Conservation (phyloP, 108 stramenopile genomes). For the Fragilariopsis cylindrus region DNA sequence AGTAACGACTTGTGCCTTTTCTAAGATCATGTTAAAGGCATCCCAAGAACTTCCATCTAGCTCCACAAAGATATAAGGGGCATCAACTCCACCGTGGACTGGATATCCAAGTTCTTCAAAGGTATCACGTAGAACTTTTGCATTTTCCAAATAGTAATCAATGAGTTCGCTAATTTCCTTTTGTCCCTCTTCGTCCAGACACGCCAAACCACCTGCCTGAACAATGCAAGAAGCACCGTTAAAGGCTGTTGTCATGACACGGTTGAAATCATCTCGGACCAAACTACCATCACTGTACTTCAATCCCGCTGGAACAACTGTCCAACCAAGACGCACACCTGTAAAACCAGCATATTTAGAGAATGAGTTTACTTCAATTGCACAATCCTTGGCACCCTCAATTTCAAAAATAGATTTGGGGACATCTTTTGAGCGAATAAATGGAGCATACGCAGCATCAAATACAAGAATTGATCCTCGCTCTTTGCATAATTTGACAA, state of each 20-base stretch:
- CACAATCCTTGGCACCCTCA: constrained; percentile 91
- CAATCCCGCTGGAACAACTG: constrained; percentile 88
- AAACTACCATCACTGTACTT: constrained; percentile 87
- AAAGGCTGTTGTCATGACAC: constrained; percentile 97
- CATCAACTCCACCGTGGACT: constrained; percentile 92
- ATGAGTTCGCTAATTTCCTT: constrained; percentile 92
- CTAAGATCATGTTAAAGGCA: constrained; percentile 90
- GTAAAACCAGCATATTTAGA: constrained; percentile 96
- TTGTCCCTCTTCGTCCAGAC: constrained; percentile 92
- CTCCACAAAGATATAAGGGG: constrained; percentile 95
- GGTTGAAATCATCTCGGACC: constrained; percentile 93
- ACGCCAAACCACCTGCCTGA: constrained; percentile 92
- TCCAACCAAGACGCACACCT: constrained; percentile 97
- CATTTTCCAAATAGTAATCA: constrained; percentile 97
- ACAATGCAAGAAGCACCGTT: constrained; percentile 98
- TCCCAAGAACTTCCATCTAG: constrained; percentile 91
- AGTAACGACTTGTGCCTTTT: constrained; percentile 96
- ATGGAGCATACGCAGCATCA: constrained; percentile 98
- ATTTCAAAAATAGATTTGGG: constrained; percentile 97
- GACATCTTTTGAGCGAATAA: constrained; percentile 89
- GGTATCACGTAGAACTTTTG: constrained; percentile 81
- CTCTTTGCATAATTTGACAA: constrained; percentile 91
- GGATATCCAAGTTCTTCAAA: constrained; percentile 84
- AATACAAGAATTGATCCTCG: constrained; percentile 92
- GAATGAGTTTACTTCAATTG: constrained; percentile 94